phyloP scores from a whole-genome alignment of 441 rosid genomes.

The Adansonia rubrostipa region DNA sequence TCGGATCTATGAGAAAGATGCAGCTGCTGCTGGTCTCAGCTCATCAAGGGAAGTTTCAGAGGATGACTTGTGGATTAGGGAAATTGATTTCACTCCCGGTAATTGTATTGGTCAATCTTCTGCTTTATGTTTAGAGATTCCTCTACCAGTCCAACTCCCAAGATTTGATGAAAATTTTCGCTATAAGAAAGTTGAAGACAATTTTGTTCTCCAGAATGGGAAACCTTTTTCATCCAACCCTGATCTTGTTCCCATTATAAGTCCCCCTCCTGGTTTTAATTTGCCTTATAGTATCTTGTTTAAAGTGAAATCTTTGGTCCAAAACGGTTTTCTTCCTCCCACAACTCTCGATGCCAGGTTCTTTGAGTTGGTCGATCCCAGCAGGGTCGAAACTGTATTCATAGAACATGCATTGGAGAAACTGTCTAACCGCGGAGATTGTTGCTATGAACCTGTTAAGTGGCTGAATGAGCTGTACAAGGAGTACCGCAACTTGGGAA shows the following conservation, averaged over 20 bases:
- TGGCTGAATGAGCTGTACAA: constrained; percentile 42
- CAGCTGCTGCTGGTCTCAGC: constrained; percentile 10
- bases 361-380: constrained; percentile 39
- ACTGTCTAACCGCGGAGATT: constrained; percentile 37
- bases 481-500: constrained; percentile 20
- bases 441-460: constrained; percentile 48
- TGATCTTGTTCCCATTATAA: constrained; percentile 42
- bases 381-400: background rate
- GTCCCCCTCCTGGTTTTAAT: constrained; percentile 31
- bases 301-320: constrained; percentile 48
- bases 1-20: constrained; percentile 43
- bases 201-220: constrained; percentile 32
- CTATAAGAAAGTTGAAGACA: constrained; percentile 32
- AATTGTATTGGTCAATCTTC: constrained; percentile 53
- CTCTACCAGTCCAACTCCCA: constrained; percentile 30
- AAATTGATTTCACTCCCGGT: constrained; percentile 46
- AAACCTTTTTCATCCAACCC: constrained; percentile 33
- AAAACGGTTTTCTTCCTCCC: constrained; percentile 48
- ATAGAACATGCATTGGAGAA: constrained; percentile 46
- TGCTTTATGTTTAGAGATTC: constrained; percentile 50
- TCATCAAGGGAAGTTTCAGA: constrained; percentile 35
- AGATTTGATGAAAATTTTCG: constrained; percentile 32
- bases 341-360: constrained; percentile 40
- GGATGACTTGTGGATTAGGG: constrained; percentile 46
- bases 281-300: constrained; percentile 46